phyloP scores from a whole-genome alignment of 2,329 filamentous ascomycete genomes.

The Leptographium lundbergii region DNA sequence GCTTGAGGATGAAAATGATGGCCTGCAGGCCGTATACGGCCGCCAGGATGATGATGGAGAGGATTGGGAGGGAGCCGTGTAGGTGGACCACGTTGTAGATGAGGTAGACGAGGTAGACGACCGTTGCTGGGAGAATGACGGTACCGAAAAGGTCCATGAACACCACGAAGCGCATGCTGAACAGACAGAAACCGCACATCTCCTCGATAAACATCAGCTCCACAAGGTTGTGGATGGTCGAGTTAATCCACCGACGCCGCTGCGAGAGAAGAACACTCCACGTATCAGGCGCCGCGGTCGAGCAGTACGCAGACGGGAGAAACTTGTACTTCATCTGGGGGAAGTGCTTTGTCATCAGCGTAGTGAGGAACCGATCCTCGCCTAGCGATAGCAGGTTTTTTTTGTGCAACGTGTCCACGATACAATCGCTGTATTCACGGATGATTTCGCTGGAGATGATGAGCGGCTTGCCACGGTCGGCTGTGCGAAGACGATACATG shows the following conservation, averaged over 20 bases:
- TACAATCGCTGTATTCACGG: conserved; percentile 73
- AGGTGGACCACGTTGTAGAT: conserved; percentile 64
- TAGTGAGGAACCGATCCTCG: conserved; percentile 95
- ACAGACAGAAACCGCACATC: conserved; percentile 97
- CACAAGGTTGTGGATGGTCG: conserved; percentile 89
- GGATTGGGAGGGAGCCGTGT: conserved; percentile 65
- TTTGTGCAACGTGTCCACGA: conserved; percentile 90
- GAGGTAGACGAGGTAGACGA: conserved; percentile 74
- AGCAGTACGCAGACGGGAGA: conserved; percentile 80
- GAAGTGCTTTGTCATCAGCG: conserved; percentile 97
- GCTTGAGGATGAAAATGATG: conserved; percentile 89
- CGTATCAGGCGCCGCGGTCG: conserved; percentile 84
- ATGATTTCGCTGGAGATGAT: conserved; percentile 88
- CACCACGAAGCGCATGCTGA: conserved; percentile 94
- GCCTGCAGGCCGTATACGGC: conserved; percentile 93
- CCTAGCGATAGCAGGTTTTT: conserved; percentile 91
- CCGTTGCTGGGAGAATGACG: conserved; percentile 80
- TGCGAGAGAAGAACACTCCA: conserved; percentile 96
- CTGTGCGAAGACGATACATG: conserved; percentile 94
- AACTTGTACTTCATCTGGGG: conserved; percentile 95
- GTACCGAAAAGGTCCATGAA: conserved; percentile 91
- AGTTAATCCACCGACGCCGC: conserved; percentile 98
- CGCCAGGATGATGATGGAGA: conserved; percentile 81
- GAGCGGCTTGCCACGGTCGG: conserved; percentile 84
- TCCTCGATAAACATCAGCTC: conserved; percentile 85